Evolutionary conservation across 306 rosid genomes (phyloP).

Genomic region (Cyclanthera cordifolia): DNA sequence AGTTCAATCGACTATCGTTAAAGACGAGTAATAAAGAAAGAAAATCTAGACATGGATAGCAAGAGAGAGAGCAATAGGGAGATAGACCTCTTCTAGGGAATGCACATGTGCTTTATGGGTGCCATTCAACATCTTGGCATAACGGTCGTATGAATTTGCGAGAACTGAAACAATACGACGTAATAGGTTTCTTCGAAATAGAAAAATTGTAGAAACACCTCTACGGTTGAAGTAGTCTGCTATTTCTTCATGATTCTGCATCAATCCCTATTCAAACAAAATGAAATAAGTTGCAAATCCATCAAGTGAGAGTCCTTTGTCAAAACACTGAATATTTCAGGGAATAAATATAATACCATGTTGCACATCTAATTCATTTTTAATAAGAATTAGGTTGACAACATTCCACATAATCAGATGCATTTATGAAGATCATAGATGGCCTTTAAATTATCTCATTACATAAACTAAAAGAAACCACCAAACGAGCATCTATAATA

Average conservation of each 20-base stretch:
- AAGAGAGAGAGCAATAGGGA: constrained; percentile 12
- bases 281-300: constrained; percentile 12
- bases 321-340: not conserved
- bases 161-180: constrained; percentile 69
- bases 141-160: constrained; percentile 83
- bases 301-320: not conserved
- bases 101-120: constrained; percentile 93
- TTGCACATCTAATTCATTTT: not conserved
- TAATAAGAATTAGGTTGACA: not conserved
- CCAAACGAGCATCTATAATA: not conserved
- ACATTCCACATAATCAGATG: not conserved
- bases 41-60: not conserved
- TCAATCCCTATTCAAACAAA: constrained; percentile 51
- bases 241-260: constrained; percentile 66
- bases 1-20: not conserved
- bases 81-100: constrained; percentile 63
- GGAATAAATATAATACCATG: not conserved
- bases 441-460: not conserved
- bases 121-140: constrained; percentile 86
- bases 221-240: constrained; percentile 63
- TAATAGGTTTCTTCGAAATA: constrained; percentile 67
- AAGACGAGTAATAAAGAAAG: constrained; percentile 16
- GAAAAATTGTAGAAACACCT: constrained; percentile 68
- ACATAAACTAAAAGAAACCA: not conserved
- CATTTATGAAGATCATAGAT: not conserved